Evolutionary conservation across 768 basidiomycete genomes (phyloP), one percentile per base, ranked within the genome.

Genomic region (Suillus sp.): DNA sequence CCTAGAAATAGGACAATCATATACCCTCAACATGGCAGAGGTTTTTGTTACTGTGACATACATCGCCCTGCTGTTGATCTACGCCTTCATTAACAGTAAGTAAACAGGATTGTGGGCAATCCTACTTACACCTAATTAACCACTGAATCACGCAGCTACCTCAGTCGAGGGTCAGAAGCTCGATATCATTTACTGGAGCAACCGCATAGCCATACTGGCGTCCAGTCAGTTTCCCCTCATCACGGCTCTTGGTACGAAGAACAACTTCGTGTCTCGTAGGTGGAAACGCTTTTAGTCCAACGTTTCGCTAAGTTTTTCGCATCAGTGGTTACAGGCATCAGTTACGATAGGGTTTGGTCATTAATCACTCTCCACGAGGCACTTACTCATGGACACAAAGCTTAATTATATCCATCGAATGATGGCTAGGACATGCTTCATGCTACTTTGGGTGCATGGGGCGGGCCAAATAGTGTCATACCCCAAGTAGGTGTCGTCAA

Each of bases 401-500:
- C 66, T 80, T 2, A 81, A 80, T 62, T 78, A 69, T 27, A 38
- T 78, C 4, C 86, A 88, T 68, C 80, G 86, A 4, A 80, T 83
- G 64, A 69, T 75, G 1, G 83, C 84, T 13, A 78, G 86, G 3
- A 74, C 79, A 2, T 71, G 83, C 35, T 78, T 81, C 45, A 72
- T 81, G 32, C 63, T 88, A 32, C 69, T 82, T 1, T 81, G 84
- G 75, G 69, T 86, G 27, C 86, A 88, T 66, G 79, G 68, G 2
- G 73, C 77, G 37, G 61, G 66, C 8, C 35, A 72, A 61, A 11
- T 53, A 0, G 13, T 67, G 22, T 68, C 63, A 25, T 0, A n/a
- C 3, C 3, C 6, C 27, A 22, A 13, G 73, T 72, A 68, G 2
- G 65, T 16, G 9, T 0, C 16, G 40, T 42, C 3, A 34, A 11